phyloP scores from a whole-genome alignment of 176 grass and related monocot species.

The Stipa capillata region DNA sequence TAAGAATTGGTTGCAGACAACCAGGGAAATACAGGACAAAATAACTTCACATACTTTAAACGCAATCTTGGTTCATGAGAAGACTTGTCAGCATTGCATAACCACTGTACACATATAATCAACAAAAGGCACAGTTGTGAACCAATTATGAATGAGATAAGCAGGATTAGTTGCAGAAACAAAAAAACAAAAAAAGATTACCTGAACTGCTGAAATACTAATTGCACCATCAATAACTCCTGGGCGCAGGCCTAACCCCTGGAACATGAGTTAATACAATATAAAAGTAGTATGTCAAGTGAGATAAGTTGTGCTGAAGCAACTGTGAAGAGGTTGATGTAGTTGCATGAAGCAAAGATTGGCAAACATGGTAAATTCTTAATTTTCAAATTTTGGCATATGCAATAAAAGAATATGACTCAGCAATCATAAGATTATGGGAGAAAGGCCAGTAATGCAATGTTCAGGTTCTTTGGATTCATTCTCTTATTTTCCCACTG shows the following conservation, averaged over 20 bases:
- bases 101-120: slow-evolving; percentile 56
- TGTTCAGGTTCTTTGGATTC: not conserved
- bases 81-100: slow-evolving; percentile 95
- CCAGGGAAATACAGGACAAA: not conserved
- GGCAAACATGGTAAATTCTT: not conserved
- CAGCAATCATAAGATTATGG: not conserved
- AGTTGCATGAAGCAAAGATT: not conserved
- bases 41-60: slow-evolving; percentile 54
- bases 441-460: not conserved
- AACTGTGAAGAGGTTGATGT: not conserved
- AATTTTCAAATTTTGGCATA: not conserved
- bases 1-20: not conserved
- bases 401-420: not conserved
- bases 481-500: not conserved
- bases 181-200: slow-evolving; percentile 11
- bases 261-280: slow-evolving; percentile 9
- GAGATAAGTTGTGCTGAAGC: not conserved
- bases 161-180: not conserved
- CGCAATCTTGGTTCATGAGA: slow-evolving; percentile 91
- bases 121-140: not conserved
- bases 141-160: not conserved
- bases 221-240: slow-evolving; percentile 94
- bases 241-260: slow-evolving; percentile 86
- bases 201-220: slow-evolving; percentile 96
- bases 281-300: slow-evolving; percentile 10